Conservation (phyloP, 352 stramenopile genomes). For the Phytophthora pinifolia region DNA sequence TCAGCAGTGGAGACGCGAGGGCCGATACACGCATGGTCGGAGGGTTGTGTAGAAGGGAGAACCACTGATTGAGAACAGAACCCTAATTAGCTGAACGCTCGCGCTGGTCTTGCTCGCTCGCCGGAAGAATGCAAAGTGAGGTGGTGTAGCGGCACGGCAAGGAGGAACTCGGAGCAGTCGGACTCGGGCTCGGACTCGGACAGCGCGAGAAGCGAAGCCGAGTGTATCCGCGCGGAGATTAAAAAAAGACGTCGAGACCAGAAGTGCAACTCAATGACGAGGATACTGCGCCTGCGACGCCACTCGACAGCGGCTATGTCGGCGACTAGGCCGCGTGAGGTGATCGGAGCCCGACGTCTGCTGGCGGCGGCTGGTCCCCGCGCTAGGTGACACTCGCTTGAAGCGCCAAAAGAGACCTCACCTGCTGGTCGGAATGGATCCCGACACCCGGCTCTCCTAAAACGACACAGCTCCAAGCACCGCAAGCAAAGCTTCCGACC, state of each 20-base stretch:
- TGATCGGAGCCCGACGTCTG: neutral
- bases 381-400: no score
- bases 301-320: constrained; percentile 1
- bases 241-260: neutral
- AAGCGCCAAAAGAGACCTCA: neutral
- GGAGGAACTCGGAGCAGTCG: no score
- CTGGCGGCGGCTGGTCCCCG: neutral
- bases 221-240: neutral
- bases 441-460: constrained; percentile 1
- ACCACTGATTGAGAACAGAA: neutral
- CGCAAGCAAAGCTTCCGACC: no score
- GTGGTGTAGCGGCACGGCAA: no score
- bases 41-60: neutral
- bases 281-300: constrained; percentile 8
- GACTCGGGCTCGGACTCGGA: no score
- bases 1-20: constrained; percentile 23
- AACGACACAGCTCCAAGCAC: no score
- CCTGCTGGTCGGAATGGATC: constrained; percentile 7
- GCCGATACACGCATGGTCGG: neutral
- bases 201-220: neutral
- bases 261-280: neutral
- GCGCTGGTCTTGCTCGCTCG: neutral
- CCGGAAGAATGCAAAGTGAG: no score
- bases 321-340: neutral
- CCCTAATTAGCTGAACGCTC: constrained; percentile 4